Evolutionary conservation across 2,329 filamentous ascomycete genomes (phyloP), one percentile per base, ranked within the genome.

Genomic region (Arthrobotrys sinensis): DNA sequence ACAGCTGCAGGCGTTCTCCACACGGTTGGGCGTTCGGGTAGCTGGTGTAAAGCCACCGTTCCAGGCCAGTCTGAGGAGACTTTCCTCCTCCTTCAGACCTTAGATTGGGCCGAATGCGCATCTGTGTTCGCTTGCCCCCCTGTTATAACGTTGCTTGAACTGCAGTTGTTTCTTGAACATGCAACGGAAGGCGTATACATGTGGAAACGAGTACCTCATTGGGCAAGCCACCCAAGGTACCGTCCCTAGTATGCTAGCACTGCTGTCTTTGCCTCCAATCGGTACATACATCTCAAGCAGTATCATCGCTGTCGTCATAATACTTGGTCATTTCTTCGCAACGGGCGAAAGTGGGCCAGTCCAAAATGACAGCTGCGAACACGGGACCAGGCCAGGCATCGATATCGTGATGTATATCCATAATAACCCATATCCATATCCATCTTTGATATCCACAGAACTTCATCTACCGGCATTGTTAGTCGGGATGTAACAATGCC

Each of bases 71-170:
- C 32, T 14, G 43, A 48, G 43, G 60, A n/a, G 43, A 21, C 46
- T 50, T 24, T 66, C 45, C 2, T 55, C 43, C 46, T 48, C 36
- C 4, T 60, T 43, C 36, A 60, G 55, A 60, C 55, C 19, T 60
- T 40, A 48, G 32, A n/a, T 64, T 64, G 60, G 60, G 21, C 55
- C 55, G 55, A 43, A 43, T 24, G 11, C n/a, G 55, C 24, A 48
- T 34, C 12, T 43, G 53, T 36, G 32, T 52, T 70, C 66, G 66
- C 66, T 70, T 50, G 24, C 48, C 66, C 66, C 66, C 66, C 66
- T 62, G 66, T 43, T 43, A 43, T 28, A 19, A 60, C 24, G 36
- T 60, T 60, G 55, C 34, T 43, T 10, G 36, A n/a, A 60, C 10
- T 28, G 24, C 24, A 28, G 24, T 4, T 38, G 16, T 62, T 70